A percentile compares a stretch with the other conserved stretches of the same genome.
These are phyloP conservation scores for Xylaria sp. DNA, from an alignment of 2,329 filamentous ascomycete species.

Conservation along the genomic window DNA sequence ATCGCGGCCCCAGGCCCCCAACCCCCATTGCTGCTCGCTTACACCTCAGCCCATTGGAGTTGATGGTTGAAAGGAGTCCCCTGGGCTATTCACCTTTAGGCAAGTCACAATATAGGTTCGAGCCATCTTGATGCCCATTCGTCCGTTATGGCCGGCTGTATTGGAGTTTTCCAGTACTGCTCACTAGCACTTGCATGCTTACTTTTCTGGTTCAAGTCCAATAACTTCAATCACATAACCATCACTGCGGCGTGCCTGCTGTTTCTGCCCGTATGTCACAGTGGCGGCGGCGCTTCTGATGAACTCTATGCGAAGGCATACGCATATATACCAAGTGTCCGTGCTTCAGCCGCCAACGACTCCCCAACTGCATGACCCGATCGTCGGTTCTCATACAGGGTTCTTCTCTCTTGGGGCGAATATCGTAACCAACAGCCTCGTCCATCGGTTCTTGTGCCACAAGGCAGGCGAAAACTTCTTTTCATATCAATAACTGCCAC, in stretches of 20 bases:
- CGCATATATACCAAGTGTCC: not conserved
- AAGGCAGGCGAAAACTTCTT: not conserved
- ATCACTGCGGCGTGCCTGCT: not conserved
- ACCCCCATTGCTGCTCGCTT: slow-evolving; percentile 5
- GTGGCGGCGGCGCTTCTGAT: slow-evolving; percentile 21
- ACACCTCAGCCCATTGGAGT: not conserved
- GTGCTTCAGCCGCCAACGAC: slow-evolving; percentile 1
- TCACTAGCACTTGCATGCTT: not conserved
- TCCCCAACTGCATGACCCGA: slow-evolving; percentile 9
- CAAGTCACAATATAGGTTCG: slow-evolving; percentile 22
- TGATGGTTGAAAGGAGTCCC: not conserved
- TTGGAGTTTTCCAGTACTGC: not conserved
- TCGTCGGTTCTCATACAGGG: slow-evolving; percentile 10
- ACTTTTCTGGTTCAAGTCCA: not conserved
- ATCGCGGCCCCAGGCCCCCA: not conserved
- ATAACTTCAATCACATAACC: slow-evolving; percentile 9
- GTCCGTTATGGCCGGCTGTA: slow-evolving; percentile 11
- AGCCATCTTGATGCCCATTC: slow-evolving; percentile 10
- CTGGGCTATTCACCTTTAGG: slow-evolving; percentile 22
- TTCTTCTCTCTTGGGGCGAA: not conserved
- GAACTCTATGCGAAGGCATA: not conserved
- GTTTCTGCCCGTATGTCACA: slow-evolving; percentile 12
- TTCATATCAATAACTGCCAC: slow-evolving; percentile 16
- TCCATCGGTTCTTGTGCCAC: not conserved
- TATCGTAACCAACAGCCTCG: slow-evolving; percentile 11